phyloP scores from a whole-genome alignment of 805 yeast species.

The Barnettozyma pratensis region DNA sequence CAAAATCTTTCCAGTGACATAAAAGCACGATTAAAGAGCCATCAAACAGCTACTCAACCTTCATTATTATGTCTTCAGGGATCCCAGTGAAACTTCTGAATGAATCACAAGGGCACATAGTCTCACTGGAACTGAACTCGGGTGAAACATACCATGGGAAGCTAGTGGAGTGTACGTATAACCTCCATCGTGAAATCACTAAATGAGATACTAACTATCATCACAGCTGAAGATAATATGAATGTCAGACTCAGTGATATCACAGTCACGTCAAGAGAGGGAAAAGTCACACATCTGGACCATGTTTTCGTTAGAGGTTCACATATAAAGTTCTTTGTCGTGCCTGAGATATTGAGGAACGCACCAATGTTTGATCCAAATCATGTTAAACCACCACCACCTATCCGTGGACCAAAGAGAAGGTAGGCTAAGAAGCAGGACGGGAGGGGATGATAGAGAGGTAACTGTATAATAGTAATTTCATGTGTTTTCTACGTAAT shows the following conservation, averaged over 20 bases:
- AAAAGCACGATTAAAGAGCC: not conserved
- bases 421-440: slow-evolving; percentile 12
- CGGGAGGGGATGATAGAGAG: no score
- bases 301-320: slow-evolving; percentile 91
- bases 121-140: slow-evolving; percentile 74
- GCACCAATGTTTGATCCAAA: slow-evolving; percentile 81
- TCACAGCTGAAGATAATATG: slow-evolving; percentile 76
- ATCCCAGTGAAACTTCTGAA: slow-evolving; percentile 81
- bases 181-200: slow-evolving; percentile 1
- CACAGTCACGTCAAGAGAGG: slow-evolving; percentile 71
- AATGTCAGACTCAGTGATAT: slow-evolving; percentile 83
- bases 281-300: slow-evolving; percentile 68
- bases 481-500: no score
- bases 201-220: slow-evolving; percentile 8
- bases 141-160: slow-evolving; percentile 90
- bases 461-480: no score
- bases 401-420: slow-evolving; percentile 56
- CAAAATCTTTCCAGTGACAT: not conserved
- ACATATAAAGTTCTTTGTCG: slow-evolving; percentile 73
- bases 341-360: slow-evolving; percentile 82
- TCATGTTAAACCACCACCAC: slow-evolving; percentile 62
- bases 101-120: slow-evolving; percentile 87
- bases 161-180: slow-evolving; percentile 53
- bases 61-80: slow-evolving; percentile 38
- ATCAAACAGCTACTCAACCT: not conserved